Evolutionary conservation across 345 rosid genomes (phyloP).

Genomic region (Theobroma cacao): DNA sequence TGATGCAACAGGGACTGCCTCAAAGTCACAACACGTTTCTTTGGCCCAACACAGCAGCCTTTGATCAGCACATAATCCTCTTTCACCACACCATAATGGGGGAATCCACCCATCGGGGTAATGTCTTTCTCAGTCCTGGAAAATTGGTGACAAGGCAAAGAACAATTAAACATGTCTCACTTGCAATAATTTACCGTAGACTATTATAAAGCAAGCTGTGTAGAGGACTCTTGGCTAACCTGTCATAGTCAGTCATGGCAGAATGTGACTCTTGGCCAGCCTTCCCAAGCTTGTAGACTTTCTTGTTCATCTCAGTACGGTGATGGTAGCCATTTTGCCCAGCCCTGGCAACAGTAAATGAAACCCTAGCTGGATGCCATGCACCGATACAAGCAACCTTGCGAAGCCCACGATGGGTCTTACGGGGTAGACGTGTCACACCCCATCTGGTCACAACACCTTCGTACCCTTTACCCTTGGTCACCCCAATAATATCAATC

Average conservation of each 20-base stretch:
- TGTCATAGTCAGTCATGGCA: slow-evolving; percentile 79
- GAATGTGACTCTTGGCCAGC: slow-evolving; percentile 68
- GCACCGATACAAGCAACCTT: slow-evolving; percentile 98
- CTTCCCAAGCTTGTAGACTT: slow-evolving; percentile 79
- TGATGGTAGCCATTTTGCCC: slow-evolving; percentile 96
- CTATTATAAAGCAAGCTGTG: too few species aligned
- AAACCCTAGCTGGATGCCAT: slow-evolving; percentile 99
- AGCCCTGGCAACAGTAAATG: slow-evolving; percentile 94
- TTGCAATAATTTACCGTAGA: background rate
- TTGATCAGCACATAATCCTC: slow-evolving; percentile 82
- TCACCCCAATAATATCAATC: slow-evolving; percentile 87
- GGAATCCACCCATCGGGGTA: slow-evolving; percentile 94
- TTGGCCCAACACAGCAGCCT: slow-evolving; percentile 86
- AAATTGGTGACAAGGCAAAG: background rate
- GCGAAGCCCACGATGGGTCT: slow-evolving; percentile 94
- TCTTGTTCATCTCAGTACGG: slow-evolving; percentile 93
- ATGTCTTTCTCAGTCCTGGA: slow-evolving; percentile 79
- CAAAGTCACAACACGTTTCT: slow-evolving; percentile 88
- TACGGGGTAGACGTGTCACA: slow-evolving; percentile 89
- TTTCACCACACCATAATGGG: slow-evolving; percentile 83
- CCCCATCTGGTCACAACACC: slow-evolving; percentile 99
- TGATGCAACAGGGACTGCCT: slow-evolving; percentile 71
- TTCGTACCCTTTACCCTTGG: slow-evolving; percentile 91
- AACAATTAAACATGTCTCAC: background rate
- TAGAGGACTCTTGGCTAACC: slow-evolving; percentile 29